Evolutionary conservation across 1,139 yeast species (phyloP).

Genomic region (Saccharomyces hybrid): DNA sequence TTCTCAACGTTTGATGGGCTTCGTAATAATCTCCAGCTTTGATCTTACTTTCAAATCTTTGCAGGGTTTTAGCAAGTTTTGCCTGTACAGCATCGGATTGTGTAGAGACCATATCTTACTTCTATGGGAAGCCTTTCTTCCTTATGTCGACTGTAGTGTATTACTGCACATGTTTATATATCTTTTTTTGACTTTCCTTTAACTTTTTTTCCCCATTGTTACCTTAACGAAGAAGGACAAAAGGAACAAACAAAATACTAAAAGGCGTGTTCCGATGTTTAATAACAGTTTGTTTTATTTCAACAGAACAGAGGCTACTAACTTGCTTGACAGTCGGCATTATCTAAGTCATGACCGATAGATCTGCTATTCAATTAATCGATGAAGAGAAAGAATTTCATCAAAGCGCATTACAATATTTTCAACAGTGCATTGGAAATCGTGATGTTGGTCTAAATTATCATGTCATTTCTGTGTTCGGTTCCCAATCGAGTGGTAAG

Average conservation of each 20-base stretch:
- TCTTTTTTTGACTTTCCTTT: background rate
- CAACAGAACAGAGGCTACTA: background rate
- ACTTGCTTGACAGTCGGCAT: background rate
- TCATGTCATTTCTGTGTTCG: constrained; percentile 91
- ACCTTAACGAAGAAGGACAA: background rate
- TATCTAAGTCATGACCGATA: background rate
- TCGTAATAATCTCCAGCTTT: constrained; percentile 77
- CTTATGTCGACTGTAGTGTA: background rate
- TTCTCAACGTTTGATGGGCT: constrained; percentile 88
- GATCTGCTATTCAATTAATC: constrained; percentile 53
- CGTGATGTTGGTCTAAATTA: constrained; percentile 58
- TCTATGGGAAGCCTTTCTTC: no score
- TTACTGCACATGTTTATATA: background rate
- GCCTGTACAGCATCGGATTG: constrained; percentile 14
- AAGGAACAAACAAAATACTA: background rate
- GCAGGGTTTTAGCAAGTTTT: constrained; percentile 52
- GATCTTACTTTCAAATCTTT: constrained; percentile 61
- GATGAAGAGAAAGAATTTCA: constrained; percentile 70
- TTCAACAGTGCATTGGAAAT: constrained; percentile 31
- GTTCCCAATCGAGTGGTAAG: constrained; percentile 95
- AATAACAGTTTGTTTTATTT: background rate
- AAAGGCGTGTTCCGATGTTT: background rate
- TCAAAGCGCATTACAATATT: constrained; percentile 30
- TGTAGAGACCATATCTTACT: background rate
- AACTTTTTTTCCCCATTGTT: background rate